Evolutionary conservation across 2,329 filamentous ascomycete genomes (phyloP), one percentile per base, ranked within the genome.

Genomic region (Anisogramma anomala): DNA sequence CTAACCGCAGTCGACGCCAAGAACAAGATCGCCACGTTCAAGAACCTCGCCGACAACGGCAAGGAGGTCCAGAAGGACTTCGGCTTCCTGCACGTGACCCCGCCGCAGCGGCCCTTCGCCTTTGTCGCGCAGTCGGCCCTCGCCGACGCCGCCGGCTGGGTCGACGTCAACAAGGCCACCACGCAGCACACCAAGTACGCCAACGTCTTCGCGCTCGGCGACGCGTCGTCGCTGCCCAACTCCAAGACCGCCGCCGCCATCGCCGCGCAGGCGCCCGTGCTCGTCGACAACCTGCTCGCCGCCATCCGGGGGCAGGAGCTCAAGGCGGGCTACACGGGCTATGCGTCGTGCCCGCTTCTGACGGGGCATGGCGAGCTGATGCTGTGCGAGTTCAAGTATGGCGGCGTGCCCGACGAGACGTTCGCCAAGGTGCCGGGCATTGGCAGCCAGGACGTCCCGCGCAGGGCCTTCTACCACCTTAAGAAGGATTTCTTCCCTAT

Each of bases 371-470:
- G 57, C 34, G 62, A 67, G 55, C 59, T 68, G 27, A 60, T 68
- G 58, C 60, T 68, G 38, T 63, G 61, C 48, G 65, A 68, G 56
- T 68, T 68, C 56, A 66, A 65, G 55, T 68, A 68, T 41, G 64
- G 61, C 23, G 64, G 63, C 22, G 58, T 62, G 33, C 64, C 65
- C 9, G 60, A 65, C 49, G 65, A 68, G 58, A 67, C 64, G 0
- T 68, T 68, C 42, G 56, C 44, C 33, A 50, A 22, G 35, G 41
- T 36, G 14, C 31, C 56, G 8, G 53, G 53, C 28, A 43, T 58
- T 14, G 56, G 58, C 14, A 60, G 61, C 45, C 65, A 68, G 52
- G 59, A 58, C 28, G 52, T 51, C n/a, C 65, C 65, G 0, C 53
- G 53, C 1, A 49, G 58, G 19, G 47, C 55, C 2, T 67, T 60